Conservation (phyloP, 1,139 yeast genomes). For the Debaryomyces sp. region DNA sequence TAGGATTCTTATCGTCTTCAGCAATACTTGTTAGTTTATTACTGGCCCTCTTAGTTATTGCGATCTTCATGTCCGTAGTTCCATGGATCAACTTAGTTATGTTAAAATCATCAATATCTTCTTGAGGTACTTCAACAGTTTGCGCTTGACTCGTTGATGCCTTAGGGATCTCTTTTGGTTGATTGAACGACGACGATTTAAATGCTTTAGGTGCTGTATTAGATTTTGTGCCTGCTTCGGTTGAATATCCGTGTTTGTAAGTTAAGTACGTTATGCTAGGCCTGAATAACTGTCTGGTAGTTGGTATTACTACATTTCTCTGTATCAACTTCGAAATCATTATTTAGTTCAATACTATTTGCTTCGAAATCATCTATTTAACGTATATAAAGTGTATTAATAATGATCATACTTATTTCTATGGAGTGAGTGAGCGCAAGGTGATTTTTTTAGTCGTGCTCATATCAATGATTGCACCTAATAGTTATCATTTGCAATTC, state of each 20-base stretch:
- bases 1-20: slow-evolving; percentile 56
- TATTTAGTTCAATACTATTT: neutral
- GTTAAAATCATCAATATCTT: slow-evolving; percentile 32
- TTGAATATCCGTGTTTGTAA: neutral
- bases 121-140: slow-evolving; percentile 20
- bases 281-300: neutral
- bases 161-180: slow-evolving; percentile 19
- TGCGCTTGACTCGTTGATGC: slow-evolving; percentile 8
- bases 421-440: neutral
- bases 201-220: slow-evolving; percentile 21
- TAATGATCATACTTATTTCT: slow-evolving; percentile 2
- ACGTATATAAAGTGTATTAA: slow-evolving; percentile 2
- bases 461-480: slow-evolving; percentile 5
- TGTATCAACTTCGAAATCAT: slow-evolving; percentile 6
- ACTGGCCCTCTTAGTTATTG: slow-evolving; percentile 44
- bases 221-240: neutral
- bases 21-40: slow-evolving; percentile 60
- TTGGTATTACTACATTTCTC: neutral
- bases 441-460: neutral
- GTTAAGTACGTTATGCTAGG: neutral
- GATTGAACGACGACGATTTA: slow-evolving; percentile 30
- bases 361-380: slow-evolving; percentile 1
- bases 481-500: slow-evolving; percentile 43
- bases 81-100: slow-evolving; percentile 38
- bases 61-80: slow-evolving; percentile 37